Conservation (phyloP, 164 flowering plant species). For the Magnolia officinalis region DNA sequence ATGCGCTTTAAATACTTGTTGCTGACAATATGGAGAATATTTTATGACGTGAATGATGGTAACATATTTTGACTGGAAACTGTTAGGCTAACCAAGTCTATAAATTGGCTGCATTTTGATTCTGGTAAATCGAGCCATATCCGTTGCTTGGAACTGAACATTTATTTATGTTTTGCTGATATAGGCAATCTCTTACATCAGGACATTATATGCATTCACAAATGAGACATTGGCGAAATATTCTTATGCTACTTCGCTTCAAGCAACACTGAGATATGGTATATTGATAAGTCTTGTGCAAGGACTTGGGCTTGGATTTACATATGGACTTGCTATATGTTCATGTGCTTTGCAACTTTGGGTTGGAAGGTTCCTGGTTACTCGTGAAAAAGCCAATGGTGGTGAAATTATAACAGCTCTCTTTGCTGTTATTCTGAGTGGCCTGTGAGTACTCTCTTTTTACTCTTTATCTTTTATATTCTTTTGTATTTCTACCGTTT, state of each 20-base stretch:
- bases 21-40: too few relatives aligned
- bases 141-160: not conserved
- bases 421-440: constrained; percentile 91
- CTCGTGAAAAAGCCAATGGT: constrained; percentile 65
- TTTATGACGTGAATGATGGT: too few relatives aligned
- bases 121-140: not conserved
- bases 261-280: constrained; percentile 95
- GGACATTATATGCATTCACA: constrained; percentile 91
- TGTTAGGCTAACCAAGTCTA: not conserved
- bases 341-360: constrained; percentile 97
- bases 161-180: constrained; percentile 10
- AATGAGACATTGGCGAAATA: constrained; percentile 96
- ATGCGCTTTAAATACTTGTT: too few relatives aligned
- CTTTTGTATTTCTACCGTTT: not conserved
- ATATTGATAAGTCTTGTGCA: constrained; percentile 97
- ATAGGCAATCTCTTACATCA: constrained; percentile 91
- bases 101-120: not conserved
- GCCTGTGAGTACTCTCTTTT: constrained; percentile 66
- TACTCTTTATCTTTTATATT: not conserved
- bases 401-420: constrained; percentile 87
- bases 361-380: constrained; percentile 86
- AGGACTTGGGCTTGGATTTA: constrained; percentile 99
- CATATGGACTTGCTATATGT: constrained; percentile 99
- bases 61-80: too few relatives aligned
- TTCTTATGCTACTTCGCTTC: constrained; percentile 96